Evolutionary conservation across 2,329 filamentous ascomycete genomes (phyloP).

Genomic region (Trichoderma sp.): DNA sequence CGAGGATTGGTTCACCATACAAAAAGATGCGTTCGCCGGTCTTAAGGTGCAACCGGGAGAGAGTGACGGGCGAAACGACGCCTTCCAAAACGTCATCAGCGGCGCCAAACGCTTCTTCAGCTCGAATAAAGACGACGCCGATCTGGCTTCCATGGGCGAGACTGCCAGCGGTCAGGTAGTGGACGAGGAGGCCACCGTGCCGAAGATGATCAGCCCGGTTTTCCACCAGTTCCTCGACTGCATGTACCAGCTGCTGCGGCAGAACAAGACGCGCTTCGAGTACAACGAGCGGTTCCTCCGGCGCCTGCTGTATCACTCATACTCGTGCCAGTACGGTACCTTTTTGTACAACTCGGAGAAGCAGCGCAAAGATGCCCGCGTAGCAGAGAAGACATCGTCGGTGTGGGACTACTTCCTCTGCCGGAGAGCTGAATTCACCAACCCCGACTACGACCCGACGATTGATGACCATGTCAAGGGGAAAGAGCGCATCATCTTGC

Average conservation of each 20-base stretch:
- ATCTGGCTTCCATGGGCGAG: constrained; percentile 58
- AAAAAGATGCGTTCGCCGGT: constrained; percentile 76
- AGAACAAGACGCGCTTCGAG: constrained; percentile 87
- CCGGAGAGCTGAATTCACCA: constrained; percentile 77
- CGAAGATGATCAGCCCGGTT: constrained; percentile 91
- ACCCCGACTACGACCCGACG: constrained; percentile 72
- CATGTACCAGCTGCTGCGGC: constrained; percentile 84
- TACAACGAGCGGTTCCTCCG: constrained; percentile 94
- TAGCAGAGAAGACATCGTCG: constrained; percentile 73
- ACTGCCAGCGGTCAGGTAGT: constrained; percentile 45
- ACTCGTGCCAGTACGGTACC: constrained; percentile 95
- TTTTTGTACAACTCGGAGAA: constrained; percentile 96
- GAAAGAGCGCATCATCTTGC: constrained; percentile 82
- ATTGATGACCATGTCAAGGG: constrained; percentile 79
- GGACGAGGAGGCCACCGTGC: constrained; percentile 69
- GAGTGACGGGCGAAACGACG: constrained; percentile 66
- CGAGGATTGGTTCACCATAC: constrained; percentile 90
- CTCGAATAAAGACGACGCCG: constrained; percentile 61
- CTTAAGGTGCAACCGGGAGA: constrained; percentile 63
- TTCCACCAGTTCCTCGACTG: constrained; percentile 98
- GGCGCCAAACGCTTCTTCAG: constrained; percentile 91
- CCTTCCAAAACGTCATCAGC: constrained; percentile 83
- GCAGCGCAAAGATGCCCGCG: constrained; percentile 71
- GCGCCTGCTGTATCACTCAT: constrained; percentile 86
- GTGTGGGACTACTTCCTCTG: constrained; percentile 97